phyloP scores from a whole-genome alignment of 73 alveolate species.

The Tetrahymena borealis region DNA sequence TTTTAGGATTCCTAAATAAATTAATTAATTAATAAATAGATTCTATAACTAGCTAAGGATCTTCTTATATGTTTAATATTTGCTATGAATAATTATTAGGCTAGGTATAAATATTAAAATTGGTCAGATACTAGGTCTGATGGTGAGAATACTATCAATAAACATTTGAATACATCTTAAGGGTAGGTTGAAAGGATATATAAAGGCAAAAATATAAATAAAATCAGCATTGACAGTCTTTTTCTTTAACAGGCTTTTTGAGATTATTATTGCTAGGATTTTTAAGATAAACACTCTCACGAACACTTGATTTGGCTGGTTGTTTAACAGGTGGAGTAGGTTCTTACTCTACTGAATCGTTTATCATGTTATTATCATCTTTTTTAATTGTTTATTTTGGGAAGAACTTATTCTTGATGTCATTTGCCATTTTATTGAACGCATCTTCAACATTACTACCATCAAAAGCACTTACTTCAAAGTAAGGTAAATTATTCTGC shows the following conservation, averaged over 20 bases:
- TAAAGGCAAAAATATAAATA: background rate
- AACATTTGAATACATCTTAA: too few relatives aligned
- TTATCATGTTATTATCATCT: background rate
- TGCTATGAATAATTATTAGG: too few relatives aligned
- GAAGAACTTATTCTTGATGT: background rate
- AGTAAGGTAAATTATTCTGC: conserved; percentile 38
- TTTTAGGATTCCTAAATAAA: too few relatives aligned
- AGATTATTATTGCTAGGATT: background rate
- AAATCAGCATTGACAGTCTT: background rate
- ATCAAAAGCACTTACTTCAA: conserved; percentile 51
- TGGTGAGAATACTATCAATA: too few relatives aligned
- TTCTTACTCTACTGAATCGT: background rate
- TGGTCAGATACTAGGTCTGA: too few relatives aligned
- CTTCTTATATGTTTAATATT: too few relatives aligned
- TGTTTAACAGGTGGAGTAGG: background rate
- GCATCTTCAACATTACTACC: conserved; percentile 22
- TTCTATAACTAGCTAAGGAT: too few relatives aligned
- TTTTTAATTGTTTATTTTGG: background rate
- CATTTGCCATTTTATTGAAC: conserved; percentile 3
- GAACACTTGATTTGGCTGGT: background rate
- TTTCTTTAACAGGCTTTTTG: background rate
- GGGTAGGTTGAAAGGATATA: background rate
- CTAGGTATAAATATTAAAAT: too few relatives aligned
- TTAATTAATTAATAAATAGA: too few relatives aligned
- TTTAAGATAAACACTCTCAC: background rate